Evolutionary conservation across 768 basidiomycete genomes (phyloP).

Genomic region (Hericium erinaceus): DNA sequence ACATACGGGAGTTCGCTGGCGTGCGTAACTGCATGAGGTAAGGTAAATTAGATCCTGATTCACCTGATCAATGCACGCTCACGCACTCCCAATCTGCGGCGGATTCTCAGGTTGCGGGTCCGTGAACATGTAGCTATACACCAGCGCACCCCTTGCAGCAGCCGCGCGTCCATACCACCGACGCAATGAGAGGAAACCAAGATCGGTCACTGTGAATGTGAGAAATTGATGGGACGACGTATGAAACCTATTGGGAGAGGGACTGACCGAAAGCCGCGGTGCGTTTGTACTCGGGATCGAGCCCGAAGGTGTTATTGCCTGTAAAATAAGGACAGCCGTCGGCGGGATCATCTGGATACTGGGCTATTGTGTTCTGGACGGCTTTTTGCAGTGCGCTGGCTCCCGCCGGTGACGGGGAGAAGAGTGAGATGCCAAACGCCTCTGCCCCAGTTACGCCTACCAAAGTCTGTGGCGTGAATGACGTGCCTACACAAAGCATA

Average conservation of each 20-base stretch:
- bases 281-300: constrained; percentile 30
- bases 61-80: background rate
- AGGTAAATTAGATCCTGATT: background rate
- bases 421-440: constrained; percentile 6
- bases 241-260: background rate
- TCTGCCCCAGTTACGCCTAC: background rate
- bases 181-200: constrained; percentile 29
- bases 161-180: constrained; percentile 33
- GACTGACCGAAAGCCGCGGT: constrained; percentile 21
- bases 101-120: constrained; percentile 21
- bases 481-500: constrained; percentile 22
- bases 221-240: no score
- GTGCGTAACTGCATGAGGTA: constrained; percentile 8
- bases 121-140: constrained; percentile 35
- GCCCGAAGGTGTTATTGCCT: constrained; percentile 35
- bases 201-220: constrained; percentile 25
- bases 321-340: constrained; percentile 38
- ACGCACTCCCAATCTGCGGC: constrained; percentile 4
- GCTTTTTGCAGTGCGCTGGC: constrained; percentile 10
- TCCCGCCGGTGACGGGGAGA: constrained; percentile 10
- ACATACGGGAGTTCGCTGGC: constrained; percentile 16
- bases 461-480: constrained; percentile 23
- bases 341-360: constrained; percentile 35
- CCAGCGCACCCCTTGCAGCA: constrained; percentile 26
- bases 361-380: constrained; percentile 21